A percentile compares a stretch with the other conserved stretches of the same genome.
Conservation (phyloP, 169 alveolate species). For the Eimeria tenella region DNA sequence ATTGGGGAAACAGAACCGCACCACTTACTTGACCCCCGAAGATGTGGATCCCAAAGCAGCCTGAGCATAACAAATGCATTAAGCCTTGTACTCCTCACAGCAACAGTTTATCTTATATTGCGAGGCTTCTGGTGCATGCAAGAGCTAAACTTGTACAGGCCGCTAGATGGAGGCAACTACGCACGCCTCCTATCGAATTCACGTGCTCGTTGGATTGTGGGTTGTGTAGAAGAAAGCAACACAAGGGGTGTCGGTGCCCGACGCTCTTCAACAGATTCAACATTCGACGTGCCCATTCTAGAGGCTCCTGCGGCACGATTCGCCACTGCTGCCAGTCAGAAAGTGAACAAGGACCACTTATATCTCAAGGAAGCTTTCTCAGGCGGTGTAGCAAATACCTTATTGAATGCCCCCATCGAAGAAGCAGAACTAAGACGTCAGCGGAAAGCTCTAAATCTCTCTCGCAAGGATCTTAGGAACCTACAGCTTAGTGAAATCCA, state of each 20-base stretch:
- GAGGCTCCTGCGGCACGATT: neutral
- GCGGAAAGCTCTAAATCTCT: neutral
- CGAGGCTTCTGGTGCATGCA: constrained; percentile 7
- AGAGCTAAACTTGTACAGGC: neutral
- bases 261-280: neutral
- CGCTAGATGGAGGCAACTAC: neutral
- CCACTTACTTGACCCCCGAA: no score
- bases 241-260: neutral
- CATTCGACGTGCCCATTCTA: no score
- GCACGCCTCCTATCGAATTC: neutral
- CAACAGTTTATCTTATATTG: no score
- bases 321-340: neutral
- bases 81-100: no score
- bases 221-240: neutral
- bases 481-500: neutral
- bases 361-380: neutral
- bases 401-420: neutral
- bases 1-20: no score
- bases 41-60: no score
- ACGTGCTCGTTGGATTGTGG: neutral
- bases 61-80: no score
- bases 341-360: neutral
- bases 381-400: neutral
- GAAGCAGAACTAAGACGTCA: neutral
- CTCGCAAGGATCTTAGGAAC: neutral